Evolutionary conservation across 2,329 filamentous ascomycete genomes (phyloP).

Genomic region (Fusarium sororula): DNA sequence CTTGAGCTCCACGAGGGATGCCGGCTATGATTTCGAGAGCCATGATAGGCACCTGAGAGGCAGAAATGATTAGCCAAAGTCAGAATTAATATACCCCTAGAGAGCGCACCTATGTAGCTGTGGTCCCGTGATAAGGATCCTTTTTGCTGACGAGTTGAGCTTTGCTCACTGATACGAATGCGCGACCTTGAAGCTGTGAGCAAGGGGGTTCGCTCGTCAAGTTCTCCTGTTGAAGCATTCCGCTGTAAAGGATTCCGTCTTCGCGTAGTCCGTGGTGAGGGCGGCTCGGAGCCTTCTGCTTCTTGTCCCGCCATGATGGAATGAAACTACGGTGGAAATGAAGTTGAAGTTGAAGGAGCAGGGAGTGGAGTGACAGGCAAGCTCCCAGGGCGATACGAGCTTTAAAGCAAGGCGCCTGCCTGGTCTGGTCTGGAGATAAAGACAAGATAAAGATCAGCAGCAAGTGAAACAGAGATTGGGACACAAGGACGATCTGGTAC

Average conservation of each 20-base stretch:
- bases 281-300: conserved; percentile 45
- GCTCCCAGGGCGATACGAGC: not conserved
- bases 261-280: conserved; percentile 47
- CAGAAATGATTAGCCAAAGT: conserved; percentile 11
- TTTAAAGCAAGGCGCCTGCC: not conserved
- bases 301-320: conserved; percentile 46
- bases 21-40: conserved; percentile 63
- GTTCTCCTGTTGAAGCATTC: conserved; percentile 43
- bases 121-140: conserved; percentile 51
- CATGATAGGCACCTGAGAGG: conserved; percentile 49
- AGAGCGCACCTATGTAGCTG: conserved; percentile 53
- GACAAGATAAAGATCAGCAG: not conserved
- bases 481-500: conserved; percentile 4
- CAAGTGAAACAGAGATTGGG: not conserved
- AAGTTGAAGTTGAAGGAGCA: not conserved
- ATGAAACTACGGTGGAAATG: not conserved
- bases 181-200: conserved; percentile 53
- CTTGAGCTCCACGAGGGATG: conserved; percentile 68
- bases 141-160: conserved; percentile 40
- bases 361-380: not conserved
- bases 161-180: conserved; percentile 50
- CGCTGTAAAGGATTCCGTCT: conserved; percentile 41
- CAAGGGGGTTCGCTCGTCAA: conserved; percentile 58
- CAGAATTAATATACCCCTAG: not conserved
- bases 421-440: not conserved